A percentile compares a stretch with the other conserved stretches of the same genome.
Evolutionary conservation across 1,139 yeast genomes (phyloP).

Genomic region (Blastobotrys serpentis): DNA sequence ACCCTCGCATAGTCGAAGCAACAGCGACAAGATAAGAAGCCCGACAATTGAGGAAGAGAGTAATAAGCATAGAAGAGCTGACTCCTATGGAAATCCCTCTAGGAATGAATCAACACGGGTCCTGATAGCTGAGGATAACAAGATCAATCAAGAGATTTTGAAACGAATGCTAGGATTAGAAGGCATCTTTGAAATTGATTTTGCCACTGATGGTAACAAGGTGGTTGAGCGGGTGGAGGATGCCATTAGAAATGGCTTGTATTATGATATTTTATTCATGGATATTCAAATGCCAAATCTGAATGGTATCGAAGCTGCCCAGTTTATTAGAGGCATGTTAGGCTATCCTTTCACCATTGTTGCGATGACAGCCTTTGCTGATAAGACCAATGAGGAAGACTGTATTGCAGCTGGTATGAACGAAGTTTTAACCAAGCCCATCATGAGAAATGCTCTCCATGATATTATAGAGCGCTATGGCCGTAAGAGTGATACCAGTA

Average conservation of each 20-base stretch:
- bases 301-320: conserved; percentile 84
- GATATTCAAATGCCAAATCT: conserved; percentile 96
- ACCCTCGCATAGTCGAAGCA: neutral
- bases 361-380: conserved; percentile 93
- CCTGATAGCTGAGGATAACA: conserved; percentile 92
- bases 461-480: conserved; percentile 45
- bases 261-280: conserved; percentile 80
- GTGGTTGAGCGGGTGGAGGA: conserved; percentile 66
- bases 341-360: conserved; percentile 74
- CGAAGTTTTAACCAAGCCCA: conserved; percentile 85
- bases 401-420: conserved; percentile 84
- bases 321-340: conserved; percentile 62
- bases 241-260: conserved; percentile 42
- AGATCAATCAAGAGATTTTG: conserved; percentile 88
- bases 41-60: neutral
- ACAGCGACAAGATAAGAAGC: conserved; percentile 3
- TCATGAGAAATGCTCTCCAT: conserved; percentile 64
- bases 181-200: conserved; percentile 65
- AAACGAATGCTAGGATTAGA: conserved; percentile 79
- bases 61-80: neutral
- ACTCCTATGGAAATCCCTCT: neutral
- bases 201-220: conserved; percentile 89
- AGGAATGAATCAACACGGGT: conserved; percentile 43
- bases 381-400: conserved; percentile 74
- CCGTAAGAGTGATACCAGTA: conserved; percentile 10